Evolutionary conservation across 176 grass and related monocot species (phyloP), one percentile per base, ranked within the genome.

Genomic region (Hyparrhenia diplandra): DNA sequence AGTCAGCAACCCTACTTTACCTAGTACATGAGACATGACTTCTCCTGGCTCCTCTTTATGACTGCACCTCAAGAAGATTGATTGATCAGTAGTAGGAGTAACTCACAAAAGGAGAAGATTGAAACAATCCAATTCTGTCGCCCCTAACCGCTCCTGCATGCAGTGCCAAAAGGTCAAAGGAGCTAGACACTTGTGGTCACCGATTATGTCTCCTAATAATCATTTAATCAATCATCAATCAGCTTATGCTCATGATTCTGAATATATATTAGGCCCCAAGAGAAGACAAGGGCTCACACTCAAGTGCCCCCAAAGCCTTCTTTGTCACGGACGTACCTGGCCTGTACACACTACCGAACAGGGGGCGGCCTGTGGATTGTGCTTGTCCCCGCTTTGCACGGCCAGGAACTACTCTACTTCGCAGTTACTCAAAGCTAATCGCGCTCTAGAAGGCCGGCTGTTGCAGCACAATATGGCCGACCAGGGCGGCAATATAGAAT

Each of bases 401-500:
- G 51, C 76, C 69, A 69, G 18, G 30, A 27, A 69, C 81, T 81
- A 46, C n/a, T n/a, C n/a, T n/a, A n/a, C n/a, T 79, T 58, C 30
- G 60, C 39, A 45, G 47, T 51, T 51, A 51, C 47, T 51, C 16
- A 51, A 55, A 23, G 49, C 41, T 52, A 67, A n/a, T 9, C n/a
- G 58, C 55, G 27, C 35, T 83, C 79, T 59, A 83, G 45, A 68
- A 67, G 3, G 8, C 5, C 16, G 3, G 29, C 41, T 32, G 27
- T 35, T 37, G 63, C 28, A 24, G 27, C 14, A 63, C 32, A 84
- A 84, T n/a, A n/a, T 88, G 82, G 87, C 87, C 87, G 82, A 84
- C 87, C 20, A 67, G 14, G 49, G 47, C 23, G 72, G 63, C 51
- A 61, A 34, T 49, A 39, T 1, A 67, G 31, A 59, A 61, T 49